Base-by-base conservation (phyloP, 352 stramenopile genomes). In the Aphanomyces astaci region DNA sequence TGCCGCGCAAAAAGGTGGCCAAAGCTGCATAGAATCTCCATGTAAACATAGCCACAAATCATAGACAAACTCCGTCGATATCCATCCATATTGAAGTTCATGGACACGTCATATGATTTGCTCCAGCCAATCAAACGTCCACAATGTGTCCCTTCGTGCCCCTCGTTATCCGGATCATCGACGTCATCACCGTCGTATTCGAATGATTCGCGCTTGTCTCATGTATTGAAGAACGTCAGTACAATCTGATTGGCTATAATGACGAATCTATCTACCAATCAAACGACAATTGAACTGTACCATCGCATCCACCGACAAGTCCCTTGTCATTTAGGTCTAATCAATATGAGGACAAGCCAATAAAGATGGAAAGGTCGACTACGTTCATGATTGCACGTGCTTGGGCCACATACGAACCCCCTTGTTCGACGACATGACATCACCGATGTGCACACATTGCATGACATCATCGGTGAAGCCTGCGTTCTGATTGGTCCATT, bases 1-100 rank as follows among this genome's bases (percentile, higher is more conserved):
- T 72, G 32, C 56, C 48, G 48, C 48, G 48, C 10, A 55, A 55
- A 30, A 55, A 55, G 48, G 48, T 55, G 48, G 48, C 48, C 48
- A 55, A 55, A n/a, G 48, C 48, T 15, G 48, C 48, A 1, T 55
- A 55, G 27, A 0, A n/a, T n/a, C 17, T 49, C 40, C 15, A 49
- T 49, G 0, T 15, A 49, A n/a, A n/a, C 40, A 49, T 49, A 0
- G 40, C 0, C 40, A 49, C 1, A 15, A n/a, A 15, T 49, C 22
- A 15, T n/a, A 49, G 15, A n/a, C 1, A 49, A 49, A 49, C 15
- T n/a, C 22, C 40, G 40, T 48, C 19, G 0, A n/a, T 49, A 49
- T n/a, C 40, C 15, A 15, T 15, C 40, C 40, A 49, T 49, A n/a
- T 49, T 15, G 40, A n/a, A n/a, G n/a, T n/a, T n/a, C n/a, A n/a